These are phyloP conservation scores for Yamadazyma songkhlaensis DNA, from an alignment of 1,139 yeast species.

Conservation along the genomic window DNA sequence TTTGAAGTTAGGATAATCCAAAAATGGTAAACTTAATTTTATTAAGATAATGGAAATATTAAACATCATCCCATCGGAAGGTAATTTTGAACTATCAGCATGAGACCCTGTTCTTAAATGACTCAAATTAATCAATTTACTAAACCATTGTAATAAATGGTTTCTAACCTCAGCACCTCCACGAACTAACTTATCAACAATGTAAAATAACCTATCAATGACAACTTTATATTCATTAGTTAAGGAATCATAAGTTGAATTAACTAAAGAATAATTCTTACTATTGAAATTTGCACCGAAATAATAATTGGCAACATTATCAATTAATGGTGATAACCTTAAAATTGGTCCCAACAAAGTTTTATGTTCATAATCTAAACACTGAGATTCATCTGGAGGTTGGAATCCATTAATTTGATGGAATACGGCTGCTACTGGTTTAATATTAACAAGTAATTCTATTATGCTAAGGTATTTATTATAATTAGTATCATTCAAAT, in stretches of 20 bases:
- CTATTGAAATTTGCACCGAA: conserved; percentile 43
- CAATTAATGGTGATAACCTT: conserved; percentile 68
- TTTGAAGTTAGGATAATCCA: conserved; percentile 55
- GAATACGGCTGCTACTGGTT: conserved; percentile 60
- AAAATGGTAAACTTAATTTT: conserved; percentile 78
- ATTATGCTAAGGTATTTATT: conserved; percentile 50
- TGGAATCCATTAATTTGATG: conserved; percentile 56
- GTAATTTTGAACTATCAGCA: conserved; percentile 62
- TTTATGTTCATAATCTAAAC: conserved; percentile 51
- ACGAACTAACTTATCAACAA: conserved; percentile 74
- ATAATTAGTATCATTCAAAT: conserved; percentile 47
- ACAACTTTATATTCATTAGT: conserved; percentile 59
- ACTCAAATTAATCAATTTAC: conserved; percentile 68
- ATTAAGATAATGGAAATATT: conserved; percentile 69
- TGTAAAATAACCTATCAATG: conserved; percentile 59
- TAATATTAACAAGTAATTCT: conserved; percentile 60
- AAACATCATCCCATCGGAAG: conserved; percentile 81
- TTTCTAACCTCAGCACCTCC: conserved; percentile 66
- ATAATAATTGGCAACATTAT: conserved; percentile 39
- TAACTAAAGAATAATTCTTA: conserved; percentile 39
- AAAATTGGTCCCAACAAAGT: conserved; percentile 79
- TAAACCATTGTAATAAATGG: conserved; percentile 65
- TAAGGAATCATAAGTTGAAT: conserved; percentile 50
- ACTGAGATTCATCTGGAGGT: conserved; percentile 41
- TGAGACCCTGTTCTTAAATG: conserved; percentile 89